Conservation (phyloP, 2,329 filamentous ascomycete genomes). For the Penicillium expansum region DNA sequence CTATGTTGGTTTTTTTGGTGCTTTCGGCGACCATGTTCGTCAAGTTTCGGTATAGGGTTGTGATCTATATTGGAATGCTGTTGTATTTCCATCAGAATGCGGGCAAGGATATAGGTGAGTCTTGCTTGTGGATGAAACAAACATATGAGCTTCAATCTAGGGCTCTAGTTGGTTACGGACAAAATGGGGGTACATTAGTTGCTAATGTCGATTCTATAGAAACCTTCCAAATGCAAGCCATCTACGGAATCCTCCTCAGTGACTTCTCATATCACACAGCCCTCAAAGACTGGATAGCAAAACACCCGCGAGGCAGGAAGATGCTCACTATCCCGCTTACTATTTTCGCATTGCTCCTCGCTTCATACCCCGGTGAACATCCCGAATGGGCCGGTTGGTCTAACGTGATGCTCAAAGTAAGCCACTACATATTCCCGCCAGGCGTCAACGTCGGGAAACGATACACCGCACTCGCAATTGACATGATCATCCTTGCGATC, state of each 20-base stretch:
- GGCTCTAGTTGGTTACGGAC: neutral
- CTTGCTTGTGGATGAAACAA: neutral
- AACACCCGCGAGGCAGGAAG: conserved; percentile 41
- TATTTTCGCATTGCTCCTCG: conserved; percentile 47
- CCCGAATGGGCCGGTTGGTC: conserved; percentile 53
- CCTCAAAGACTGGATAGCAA: conserved; percentile 47
- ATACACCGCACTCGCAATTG: conserved; percentile 50
- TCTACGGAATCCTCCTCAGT: conserved; percentile 53
- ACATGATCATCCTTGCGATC: conserved; percentile 51
- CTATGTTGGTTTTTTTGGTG: conserved; percentile 52
- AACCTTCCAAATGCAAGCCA: conserved; percentile 54
- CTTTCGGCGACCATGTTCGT: conserved; percentile 46
- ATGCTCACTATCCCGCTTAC: conserved; percentile 41
- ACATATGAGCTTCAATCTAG: neutral
- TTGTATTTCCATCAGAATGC: conserved; percentile 51
- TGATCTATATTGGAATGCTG: conserved; percentile 48
- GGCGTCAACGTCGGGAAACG: conserved; percentile 46
- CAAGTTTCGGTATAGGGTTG: conserved; percentile 48
- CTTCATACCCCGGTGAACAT: conserved; percentile 51
- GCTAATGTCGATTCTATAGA: conserved; percentile 34
- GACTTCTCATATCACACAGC: conserved; percentile 50
- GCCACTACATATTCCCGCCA: conserved; percentile 48
- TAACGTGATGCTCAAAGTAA: conserved; percentile 40
- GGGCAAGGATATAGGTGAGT: conserved; percentile 47
- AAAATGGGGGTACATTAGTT: neutral